Base-by-base conservation (phyloP, 1,139 yeast genomes). In the Ogataea hybrid region DNA sequence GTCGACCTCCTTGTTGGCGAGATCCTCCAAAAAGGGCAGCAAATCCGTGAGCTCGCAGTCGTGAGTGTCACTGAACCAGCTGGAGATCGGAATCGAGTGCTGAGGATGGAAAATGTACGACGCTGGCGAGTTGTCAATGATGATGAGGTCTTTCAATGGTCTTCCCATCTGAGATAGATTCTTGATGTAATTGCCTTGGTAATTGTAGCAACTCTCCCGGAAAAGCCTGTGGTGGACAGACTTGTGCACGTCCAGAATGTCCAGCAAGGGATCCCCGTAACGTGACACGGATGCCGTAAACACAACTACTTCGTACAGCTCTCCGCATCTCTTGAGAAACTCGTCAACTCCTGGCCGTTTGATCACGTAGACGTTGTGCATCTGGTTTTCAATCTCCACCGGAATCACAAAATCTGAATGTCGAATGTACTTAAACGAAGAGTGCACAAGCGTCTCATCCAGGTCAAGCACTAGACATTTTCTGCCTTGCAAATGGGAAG, bases 261-360 rank as follows among this genome's bases (percentile, higher is more conserved):
- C 95, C 50, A 92, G 73, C 49, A 92, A 71, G 6, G 99, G 98
- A 62, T 92, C 96, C 32, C 98, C 98, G 60, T 92, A 92, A 60
- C 95, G 81, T 55, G 92, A 78, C 14, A 92, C 97, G 29, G 95
- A 84, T 3, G 98, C 98, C 0, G 99, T 92, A 62, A 92, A 92
- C 5, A 92, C 96, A 28, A 94, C 98, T 47, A 92, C 95, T 65
- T 92, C 99, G 61, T 74, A 92, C 59, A 90, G 65, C 61, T 87
- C 75, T 20, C 97, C 96, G 36, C 92, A 96, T 50, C 78, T 75
- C 52, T 69, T 71, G 70, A 92, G 73, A 59, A 94, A 92, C 60
- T 87, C 95, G 64, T 92, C 98, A 38, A 94, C 98, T 1, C 98
- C 98, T 1, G 99, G 99, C 56, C 99, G 77, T 61, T 94, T 92